Base-by-base conservation (phyloP, 768 basidiomycete species). In the Sarcomyxa edulis region DNA sequence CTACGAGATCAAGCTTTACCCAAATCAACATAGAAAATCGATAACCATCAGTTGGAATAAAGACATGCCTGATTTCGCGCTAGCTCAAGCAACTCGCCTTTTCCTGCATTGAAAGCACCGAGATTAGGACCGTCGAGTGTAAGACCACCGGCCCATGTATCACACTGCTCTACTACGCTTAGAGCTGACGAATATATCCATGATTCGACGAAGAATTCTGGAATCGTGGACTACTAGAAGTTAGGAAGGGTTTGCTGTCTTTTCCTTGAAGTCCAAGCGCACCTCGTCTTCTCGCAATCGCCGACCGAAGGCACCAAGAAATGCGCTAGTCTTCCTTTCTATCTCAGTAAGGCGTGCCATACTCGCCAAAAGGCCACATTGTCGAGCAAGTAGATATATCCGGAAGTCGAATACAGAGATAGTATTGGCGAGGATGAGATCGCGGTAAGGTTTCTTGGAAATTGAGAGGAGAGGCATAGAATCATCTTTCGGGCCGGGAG, bases 381-480 rank as follows among this genome's bases (percentile, higher is more conserved):
- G 93, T 12, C 89, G 72, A 18, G 89, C 81, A 35, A 97, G 82
- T 14, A 98, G 70, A 56, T 96, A 99, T 49, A 82, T 74, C 34
- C 94, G 78, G 50, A 97, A 85, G 64, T 98, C 96, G 54, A 98
- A 95, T 7, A 95, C 75, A 4, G 91, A 86, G 48, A 99, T 94
- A 5, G 81, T 75, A 60, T 95, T 96, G 18, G 83, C 78, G 16
- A 93, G 74, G 42, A 97, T 91, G 32, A 95, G 71, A 40, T 94
- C 87, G 11, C 87, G 76, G 52, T 96, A 97, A 2, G 86, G 79
- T 53, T 96, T 97, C 62, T 78, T 81, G 23, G 69, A 66, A 4
- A 77, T 64, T 6, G 86, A 84, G n/a, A 97, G 69, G 27, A 97
- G 66, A 1, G 93, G 83, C 15, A 72, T 53, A 2, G 86, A 83